Evolutionary conservation across 2,329 filamentous ascomycete species (phyloP).

Genomic region (Fusarium torreyae): DNA sequence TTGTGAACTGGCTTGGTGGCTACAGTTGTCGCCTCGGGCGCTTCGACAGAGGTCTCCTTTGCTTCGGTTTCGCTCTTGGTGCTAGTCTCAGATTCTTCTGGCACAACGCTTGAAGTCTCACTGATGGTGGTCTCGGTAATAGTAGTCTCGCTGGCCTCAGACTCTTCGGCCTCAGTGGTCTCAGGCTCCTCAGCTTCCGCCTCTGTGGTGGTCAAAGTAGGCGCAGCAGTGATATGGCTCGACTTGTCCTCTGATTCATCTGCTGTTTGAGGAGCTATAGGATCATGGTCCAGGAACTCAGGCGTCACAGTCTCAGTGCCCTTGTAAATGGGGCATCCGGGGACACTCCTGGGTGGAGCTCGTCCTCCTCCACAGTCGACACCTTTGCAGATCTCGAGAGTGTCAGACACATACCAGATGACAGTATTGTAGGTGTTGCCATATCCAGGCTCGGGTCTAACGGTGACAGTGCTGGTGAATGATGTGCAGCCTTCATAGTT

Average conservation of each 20-base stretch:
- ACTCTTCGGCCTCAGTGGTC: no score
- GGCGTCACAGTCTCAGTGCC: constrained; percentile 13
- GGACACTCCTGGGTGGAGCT: constrained; percentile 8
- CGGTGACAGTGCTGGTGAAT: constrained; percentile 10
- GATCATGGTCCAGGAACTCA: constrained; percentile 1
- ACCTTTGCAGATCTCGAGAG: constrained; percentile 7
- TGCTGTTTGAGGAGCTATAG: no score
- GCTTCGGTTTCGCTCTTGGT: no score
- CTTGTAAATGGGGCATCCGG: constrained; percentile 11
- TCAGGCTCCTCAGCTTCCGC: no score
- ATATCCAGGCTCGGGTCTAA: constrained; percentile 1
- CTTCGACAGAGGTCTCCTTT: no score
- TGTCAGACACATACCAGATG: constrained; percentile 4
- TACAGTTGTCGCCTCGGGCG: not conserved
- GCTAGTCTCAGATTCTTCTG: no score
- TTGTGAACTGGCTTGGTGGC: not conserved
- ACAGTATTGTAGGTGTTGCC: constrained; percentile 9
- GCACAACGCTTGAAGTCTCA: no score
- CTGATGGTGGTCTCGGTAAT: no score
- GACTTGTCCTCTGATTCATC: no score
- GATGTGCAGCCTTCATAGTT: constrained; percentile 4
- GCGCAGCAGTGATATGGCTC: no score
- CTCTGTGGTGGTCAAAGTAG: no score
- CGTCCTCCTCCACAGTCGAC: constrained; percentile 14
- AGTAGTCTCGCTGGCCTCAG: no score